Percentiles rank a stretch among this genome's conserved stretches.
Evolutionary conservation across 2,329 filamentous ascomycete genomes (phyloP).

Genomic region (Claviceps capensis): DNA sequence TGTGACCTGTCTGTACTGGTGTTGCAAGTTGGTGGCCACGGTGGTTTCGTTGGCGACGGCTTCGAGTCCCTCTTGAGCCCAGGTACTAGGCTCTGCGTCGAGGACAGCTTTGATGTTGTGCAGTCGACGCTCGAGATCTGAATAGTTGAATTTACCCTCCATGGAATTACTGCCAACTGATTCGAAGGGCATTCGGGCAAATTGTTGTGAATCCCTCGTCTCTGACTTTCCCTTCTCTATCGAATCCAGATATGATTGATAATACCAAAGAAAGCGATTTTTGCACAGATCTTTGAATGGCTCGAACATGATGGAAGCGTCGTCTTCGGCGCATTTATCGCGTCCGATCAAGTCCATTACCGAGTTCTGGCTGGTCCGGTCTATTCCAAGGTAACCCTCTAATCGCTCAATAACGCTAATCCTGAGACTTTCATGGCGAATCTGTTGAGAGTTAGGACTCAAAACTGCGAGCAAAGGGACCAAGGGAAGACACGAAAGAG

Average conservation of each 20-base stretch:
- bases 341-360: slow-evolving; percentile 8
- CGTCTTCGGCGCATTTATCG: slow-evolving; percentile 38
- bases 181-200: slow-evolving; percentile 84
- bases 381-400: slow-evolving; percentile 62
- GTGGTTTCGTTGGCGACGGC: slow-evolving; percentile 53
- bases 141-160: slow-evolving; percentile 77
- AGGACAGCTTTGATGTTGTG: slow-evolving; percentile 54
- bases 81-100: slow-evolving; percentile 55
- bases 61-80: slow-evolving; percentile 55
- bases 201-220: slow-evolving; percentile 48
- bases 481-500: not conserved
- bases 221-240: slow-evolving; percentile 53
- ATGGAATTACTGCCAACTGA: slow-evolving; percentile 54
- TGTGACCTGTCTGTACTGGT: slow-evolving; percentile 73
- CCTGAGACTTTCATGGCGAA: slow-evolving; percentile 78
- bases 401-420: slow-evolving; percentile 77
- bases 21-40: slow-evolving; percentile 67
- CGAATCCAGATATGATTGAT: slow-evolving; percentile 65
- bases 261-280: slow-evolving; percentile 90
- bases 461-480: not conserved
- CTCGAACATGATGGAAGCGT: slow-evolving; percentile 50
- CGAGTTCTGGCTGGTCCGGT: slow-evolving; percentile 24
- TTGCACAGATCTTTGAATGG: slow-evolving; percentile 88
- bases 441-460: slow-evolving; percentile 35
- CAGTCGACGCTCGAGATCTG: slow-evolving; percentile 56